Conservation (phyloP, 225 moss, liverwort and hornwort species). For the Thuidium tamariscinum region DNA sequence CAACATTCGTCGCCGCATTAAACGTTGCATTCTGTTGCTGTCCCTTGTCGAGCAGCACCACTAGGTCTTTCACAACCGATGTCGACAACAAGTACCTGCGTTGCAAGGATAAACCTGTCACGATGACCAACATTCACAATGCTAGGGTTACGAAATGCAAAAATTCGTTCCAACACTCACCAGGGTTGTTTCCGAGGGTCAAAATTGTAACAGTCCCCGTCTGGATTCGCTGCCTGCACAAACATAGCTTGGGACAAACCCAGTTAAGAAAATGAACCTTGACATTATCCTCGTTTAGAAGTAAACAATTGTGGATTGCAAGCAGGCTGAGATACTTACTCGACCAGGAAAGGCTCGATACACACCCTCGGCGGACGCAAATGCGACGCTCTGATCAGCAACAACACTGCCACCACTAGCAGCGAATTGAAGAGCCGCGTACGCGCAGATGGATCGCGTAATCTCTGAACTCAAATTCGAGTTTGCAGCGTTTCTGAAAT, state of each 20-base stretch:
- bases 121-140: not conserved
- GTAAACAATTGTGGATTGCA: not conserved
- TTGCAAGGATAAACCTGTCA: not conserved
- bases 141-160: not conserved
- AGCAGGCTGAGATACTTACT: slow-evolving; percentile 7
- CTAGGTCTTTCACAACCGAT: slow-evolving; percentile 45
- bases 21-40: slow-evolving; percentile 21
- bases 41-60: slow-evolving; percentile 34
- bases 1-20: slow-evolving; percentile 9
- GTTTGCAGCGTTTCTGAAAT: slow-evolving; percentile 15
- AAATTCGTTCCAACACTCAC: not conserved
- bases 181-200: slow-evolving; percentile 45
- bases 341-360: slow-evolving; percentile 30
- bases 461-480: slow-evolving; percentile 25
- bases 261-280: not conserved
- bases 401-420: not conserved
- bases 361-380: slow-evolving; percentile 33
- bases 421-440: slow-evolving; percentile 19
- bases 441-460: slow-evolving; percentile 24
- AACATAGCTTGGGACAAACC: not conserved
- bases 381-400: not conserved
- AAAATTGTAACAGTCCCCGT: slow-evolving; percentile 13
- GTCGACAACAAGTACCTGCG: slow-evolving; percentile 34
- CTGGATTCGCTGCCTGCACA: slow-evolving; percentile 38
- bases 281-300: not conserved